Evolutionary conservation across 805 yeast genomes (phyloP), one percentile per base, ranked within the genome.

Genomic region (Saccharomycopsis malanga): DNA sequence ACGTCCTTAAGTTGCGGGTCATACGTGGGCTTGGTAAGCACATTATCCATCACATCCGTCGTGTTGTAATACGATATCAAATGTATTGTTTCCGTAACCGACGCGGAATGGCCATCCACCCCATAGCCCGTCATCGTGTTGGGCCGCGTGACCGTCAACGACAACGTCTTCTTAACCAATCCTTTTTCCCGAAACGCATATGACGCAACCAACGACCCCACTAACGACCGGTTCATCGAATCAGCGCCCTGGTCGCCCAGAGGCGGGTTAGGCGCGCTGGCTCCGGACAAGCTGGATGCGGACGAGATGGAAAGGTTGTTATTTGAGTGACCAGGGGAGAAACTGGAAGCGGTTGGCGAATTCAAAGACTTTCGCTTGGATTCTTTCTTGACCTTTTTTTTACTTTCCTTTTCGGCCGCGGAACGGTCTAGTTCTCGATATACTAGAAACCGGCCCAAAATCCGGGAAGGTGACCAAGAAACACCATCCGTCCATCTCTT

Each of bases 401-500:
- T 61, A 47, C 63, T 67, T 46, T 71, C 76, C 46, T 71, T 71
- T 25, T 71, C 72, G 12, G 68, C 55, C 0, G 75, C 70, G 53
- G 57, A 56, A 34, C 67, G 66, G 52, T 74, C 76, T 30, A 77
- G 61, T 60, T 88, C 94, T 23, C 95, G 74, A 62, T 89, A 89
- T 9, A 89, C 81, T 29, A 89, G 67, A 57, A 89, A 89, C 49
- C 93, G 71, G 4, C 95, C 95, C 23, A 87, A 70, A 34, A 89
- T 87, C 42, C 97, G 70, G 2, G 94, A 83, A 0, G 97, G 96
- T 2, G 89, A 79, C 98, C 98, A 89, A 12, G 89, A 71, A 12
- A 86, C 76, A n/a, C 96, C 96, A 59, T 89, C 98, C 1, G 98
- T 89, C 98, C 98, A 89, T 50, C 98, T 71, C 60, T 84, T 85